Evolutionary conservation across 2,329 filamentous ascomycete species (phyloP).

Genomic region (Xylariaceae sp.): DNA sequence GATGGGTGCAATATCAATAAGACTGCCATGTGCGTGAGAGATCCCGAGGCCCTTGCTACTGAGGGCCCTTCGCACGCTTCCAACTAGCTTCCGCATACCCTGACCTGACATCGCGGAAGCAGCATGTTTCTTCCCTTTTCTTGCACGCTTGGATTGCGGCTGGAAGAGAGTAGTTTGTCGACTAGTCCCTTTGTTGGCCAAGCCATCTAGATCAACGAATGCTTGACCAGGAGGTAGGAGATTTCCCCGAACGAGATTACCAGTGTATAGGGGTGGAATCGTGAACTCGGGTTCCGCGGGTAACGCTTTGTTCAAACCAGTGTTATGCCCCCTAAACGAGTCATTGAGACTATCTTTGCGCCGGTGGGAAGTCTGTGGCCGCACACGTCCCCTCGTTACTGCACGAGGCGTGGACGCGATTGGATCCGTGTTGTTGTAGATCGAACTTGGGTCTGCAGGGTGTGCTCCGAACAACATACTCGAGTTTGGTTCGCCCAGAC

Average conservation of each 20-base stretch:
- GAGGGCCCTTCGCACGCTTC: slow-evolving; percentile 76
- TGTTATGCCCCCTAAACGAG: slow-evolving; percentile 65
- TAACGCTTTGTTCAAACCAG: slow-evolving; percentile 42
- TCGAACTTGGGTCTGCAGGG: slow-evolving; percentile 48
- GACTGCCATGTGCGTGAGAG: slow-evolving; percentile 42
- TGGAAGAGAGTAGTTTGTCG: slow-evolving; percentile 52
- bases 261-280: slow-evolving; percentile 50
- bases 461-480: slow-evolving; percentile 48
- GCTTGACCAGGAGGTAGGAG: slow-evolving; percentile 77
- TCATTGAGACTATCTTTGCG: slow-evolving; percentile 85
- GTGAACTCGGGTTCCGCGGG: slow-evolving; percentile 54
- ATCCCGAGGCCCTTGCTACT: slow-evolving; percentile 52
- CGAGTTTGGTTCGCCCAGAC: slow-evolving; percentile 36
- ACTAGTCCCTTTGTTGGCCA: slow-evolving; percentile 43
- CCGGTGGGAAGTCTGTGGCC: slow-evolving; percentile 61
- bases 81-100: slow-evolving; percentile 80
- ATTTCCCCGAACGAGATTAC: slow-evolving; percentile 82
- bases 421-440: slow-evolving; percentile 43
- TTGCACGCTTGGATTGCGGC: slow-evolving; percentile 33
- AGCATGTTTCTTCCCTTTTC: slow-evolving; percentile 39
- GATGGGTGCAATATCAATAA: slow-evolving; percentile 45
- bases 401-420: slow-evolving; percentile 55
- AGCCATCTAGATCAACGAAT: slow-evolving; percentile 63
- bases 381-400: slow-evolving; percentile 54
- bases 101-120: slow-evolving; percentile 60